Percentiles rank a stretch among this genome's conserved stretches.
These are phyloP conservation scores for Ceratobasidium sp. DNA, from an alignment of 1,284 basidiomycete genomes.

Conservation along the genomic window DNA sequence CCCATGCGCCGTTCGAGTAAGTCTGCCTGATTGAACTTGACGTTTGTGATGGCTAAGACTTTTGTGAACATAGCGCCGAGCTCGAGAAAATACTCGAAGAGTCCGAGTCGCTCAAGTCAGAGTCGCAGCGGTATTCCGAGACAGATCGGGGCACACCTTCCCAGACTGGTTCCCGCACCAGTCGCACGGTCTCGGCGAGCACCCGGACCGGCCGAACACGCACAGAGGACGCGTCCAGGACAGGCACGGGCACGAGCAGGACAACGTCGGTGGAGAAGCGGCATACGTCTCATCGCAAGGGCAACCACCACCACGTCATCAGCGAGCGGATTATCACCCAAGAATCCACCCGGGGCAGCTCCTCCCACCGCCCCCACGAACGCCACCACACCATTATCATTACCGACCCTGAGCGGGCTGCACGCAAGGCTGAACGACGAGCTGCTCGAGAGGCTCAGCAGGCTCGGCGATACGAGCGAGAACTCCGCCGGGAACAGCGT, in stretches of 20 bases:
- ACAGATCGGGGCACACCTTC: conserved; percentile 9
- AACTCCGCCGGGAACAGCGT: conserved; percentile 27
- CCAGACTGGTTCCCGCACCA: conserved; percentile 2
- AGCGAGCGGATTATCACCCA: conserved; percentile 12
- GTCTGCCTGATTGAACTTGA: background rate
- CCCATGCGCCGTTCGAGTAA: conserved; percentile 30
- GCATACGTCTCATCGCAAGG: conserved; percentile 10
- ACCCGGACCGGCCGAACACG: background rate
- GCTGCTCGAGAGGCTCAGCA: conserved; percentile 29
- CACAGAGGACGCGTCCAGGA: background rate
- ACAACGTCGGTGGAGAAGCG: conserved; percentile 22
- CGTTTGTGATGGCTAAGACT: too few relatives aligned
- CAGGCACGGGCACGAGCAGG: background rate
- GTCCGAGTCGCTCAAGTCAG: background rate
- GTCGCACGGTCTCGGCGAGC: background rate
- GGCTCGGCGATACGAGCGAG: conserved; percentile 19
- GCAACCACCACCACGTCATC: conserved; percentile 10
- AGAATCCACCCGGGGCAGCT: conserved; percentile 6
- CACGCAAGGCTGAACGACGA: conserved; percentile 7
- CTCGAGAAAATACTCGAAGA: conserved; percentile 4
- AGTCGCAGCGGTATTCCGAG: background rate
- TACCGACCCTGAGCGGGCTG: conserved; percentile 24
- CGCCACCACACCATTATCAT: conserved; percentile 33
- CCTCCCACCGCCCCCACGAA: background rate
- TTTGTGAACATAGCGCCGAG: background rate